Conservation (phyloP, 441 rosid species). For the Populus trichocarpa region DNA sequence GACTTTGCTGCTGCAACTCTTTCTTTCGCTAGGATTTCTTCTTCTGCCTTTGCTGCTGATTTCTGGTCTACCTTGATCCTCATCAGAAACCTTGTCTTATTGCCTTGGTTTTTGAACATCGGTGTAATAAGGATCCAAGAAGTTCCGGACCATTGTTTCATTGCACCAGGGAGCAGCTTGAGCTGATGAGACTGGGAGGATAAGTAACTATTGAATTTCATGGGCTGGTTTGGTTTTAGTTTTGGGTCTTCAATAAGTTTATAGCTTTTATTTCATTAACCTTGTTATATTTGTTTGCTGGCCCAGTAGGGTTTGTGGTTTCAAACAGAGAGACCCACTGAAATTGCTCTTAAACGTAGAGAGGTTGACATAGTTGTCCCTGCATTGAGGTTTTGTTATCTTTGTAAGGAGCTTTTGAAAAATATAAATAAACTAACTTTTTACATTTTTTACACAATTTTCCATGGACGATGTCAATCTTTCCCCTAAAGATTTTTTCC, state of each 20-base stretch:
- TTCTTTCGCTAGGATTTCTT: too few relatives aligned
- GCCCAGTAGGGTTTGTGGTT: not conserved
- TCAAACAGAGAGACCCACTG: not conserved
- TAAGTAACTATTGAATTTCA: too few relatives aligned
- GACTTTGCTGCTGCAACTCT: too few relatives aligned
- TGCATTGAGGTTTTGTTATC: too few relatives aligned
- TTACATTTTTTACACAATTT: too few relatives aligned
- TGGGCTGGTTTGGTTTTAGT: not conserved
- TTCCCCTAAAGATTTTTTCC: too few relatives aligned
- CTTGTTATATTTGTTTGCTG: not conserved
- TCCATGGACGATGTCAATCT: too few relatives aligned
- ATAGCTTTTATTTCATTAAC: not conserved
- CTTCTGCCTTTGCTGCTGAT: conserved; percentile 19
- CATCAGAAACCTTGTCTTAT: conserved; percentile 31
- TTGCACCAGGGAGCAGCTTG: not conserved
- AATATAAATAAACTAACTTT: too few relatives aligned
- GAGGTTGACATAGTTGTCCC: too few relatives aligned
- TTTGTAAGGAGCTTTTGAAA: too few relatives aligned
- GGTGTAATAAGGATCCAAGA: conserved; percentile 38
- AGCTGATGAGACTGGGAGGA: not conserved
- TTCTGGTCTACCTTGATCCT: conserved; percentile 13
- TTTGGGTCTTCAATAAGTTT: not conserved
- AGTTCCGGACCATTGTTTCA: conserved; percentile 19
- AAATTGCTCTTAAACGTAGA: too few relatives aligned
- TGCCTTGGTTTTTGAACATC: conserved; percentile 44